A percentile compares a stretch with the other conserved stretches of the same genome.
phyloP scores from a whole-genome alignment of 345 rosid genomes.

The Eucalyptus tenuipes region DNA sequence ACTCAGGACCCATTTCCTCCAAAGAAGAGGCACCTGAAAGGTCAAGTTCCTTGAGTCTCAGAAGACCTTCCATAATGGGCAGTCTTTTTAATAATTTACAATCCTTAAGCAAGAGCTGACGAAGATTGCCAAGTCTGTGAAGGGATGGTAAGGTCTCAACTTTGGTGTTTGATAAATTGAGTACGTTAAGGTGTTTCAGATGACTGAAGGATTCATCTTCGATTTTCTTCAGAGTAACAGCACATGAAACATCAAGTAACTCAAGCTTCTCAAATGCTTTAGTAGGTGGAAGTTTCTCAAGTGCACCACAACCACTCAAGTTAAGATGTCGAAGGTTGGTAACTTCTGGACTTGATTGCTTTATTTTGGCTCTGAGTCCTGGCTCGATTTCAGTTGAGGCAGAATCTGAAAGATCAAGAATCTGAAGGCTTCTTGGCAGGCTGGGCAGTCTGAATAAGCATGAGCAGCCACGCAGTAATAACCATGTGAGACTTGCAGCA shows the following conservation, averaged over 20 bases:
- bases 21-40: background rate
- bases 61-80: background rate
- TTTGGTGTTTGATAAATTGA: constrained; percentile 21
- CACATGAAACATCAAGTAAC: constrained; percentile 35
- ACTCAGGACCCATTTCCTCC: background rate
- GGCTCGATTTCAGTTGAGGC: background rate
- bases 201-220: constrained; percentile 15
- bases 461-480: background rate
- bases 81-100: background rate
- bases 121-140: constrained; percentile 1
- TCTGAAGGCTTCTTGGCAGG: constrained; percentile 9
- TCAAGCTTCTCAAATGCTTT: constrained; percentile 9
- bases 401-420: constrained; percentile 30
- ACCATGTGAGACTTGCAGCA: background rate
- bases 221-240: background rate
- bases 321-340: constrained; percentile 8
- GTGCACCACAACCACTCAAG: constrained; percentile 10
- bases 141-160: constrained; percentile 1
- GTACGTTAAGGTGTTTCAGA: constrained; percentile 8
- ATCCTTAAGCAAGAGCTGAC: background rate
- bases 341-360: background rate
- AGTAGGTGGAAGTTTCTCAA: constrained; percentile 7
- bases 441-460: background rate
- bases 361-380: background rate
- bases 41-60: background rate